Evolutionary conservation across 192 early-diverging fungal genomes (phyloP).

Genomic region (Mortierella claussenii): DNA sequence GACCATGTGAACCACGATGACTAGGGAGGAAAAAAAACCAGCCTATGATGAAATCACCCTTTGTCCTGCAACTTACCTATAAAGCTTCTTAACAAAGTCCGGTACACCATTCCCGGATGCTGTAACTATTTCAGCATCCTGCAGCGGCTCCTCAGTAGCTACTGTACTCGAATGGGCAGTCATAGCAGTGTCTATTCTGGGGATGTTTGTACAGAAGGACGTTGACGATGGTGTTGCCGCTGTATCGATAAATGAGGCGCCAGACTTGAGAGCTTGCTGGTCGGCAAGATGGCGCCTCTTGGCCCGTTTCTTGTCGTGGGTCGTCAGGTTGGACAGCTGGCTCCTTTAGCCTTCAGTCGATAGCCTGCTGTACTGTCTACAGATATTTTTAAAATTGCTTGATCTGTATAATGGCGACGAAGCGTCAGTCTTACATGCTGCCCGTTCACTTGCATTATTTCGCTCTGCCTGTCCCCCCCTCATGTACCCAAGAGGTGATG

Average conservation of each 20-base stretch:
- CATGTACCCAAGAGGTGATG: too few species aligned
- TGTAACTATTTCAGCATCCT: slow-evolving; percentile 1
- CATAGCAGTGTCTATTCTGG: slow-evolving; percentile 28
- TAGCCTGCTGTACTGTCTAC: not conserved
- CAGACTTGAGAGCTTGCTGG: slow-evolving; percentile 1
- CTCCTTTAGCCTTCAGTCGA: not conserved
- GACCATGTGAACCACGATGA: not conserved
- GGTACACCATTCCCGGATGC: slow-evolving; percentile 44
- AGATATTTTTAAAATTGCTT: not conserved
- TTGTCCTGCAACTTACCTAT: too few species aligned
- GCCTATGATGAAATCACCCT: too few species aligned
- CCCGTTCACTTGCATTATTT: too few species aligned
- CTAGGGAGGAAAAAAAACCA: not conserved
- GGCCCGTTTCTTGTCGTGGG: slow-evolving; percentile 46
- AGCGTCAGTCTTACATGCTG: too few species aligned
- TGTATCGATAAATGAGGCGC: slow-evolving; percentile 1
- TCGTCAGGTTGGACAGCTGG: slow-evolving; percentile 42
- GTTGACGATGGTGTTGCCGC: too few species aligned
- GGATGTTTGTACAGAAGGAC: too few species aligned
- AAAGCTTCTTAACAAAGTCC: slow-evolving; percentile 64
- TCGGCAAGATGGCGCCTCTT: slow-evolving; percentile 44
- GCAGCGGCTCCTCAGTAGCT: slow-evolving; percentile 15
- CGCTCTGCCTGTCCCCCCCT: too few species aligned
- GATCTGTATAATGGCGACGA: too few species aligned
- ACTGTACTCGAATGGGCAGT: not conserved